Percentiles rank a stretch among this genome's conserved stretches.
Evolutionary conservation across 2,329 filamentous ascomycete species (phyloP).

Genomic region (Claviceps digitariae): DNA sequence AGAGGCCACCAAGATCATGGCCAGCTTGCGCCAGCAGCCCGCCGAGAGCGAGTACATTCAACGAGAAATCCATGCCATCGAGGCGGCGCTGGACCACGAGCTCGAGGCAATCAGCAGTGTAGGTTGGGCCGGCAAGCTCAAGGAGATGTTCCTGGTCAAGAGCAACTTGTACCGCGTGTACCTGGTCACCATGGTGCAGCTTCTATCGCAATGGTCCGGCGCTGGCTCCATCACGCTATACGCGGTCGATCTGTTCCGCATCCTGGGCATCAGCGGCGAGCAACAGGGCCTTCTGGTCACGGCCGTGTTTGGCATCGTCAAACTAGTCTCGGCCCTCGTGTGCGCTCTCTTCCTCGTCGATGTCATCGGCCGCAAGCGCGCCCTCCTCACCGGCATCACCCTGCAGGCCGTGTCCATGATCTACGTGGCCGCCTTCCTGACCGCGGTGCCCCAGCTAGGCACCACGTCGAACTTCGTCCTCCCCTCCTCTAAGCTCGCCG

Average conservation of each 20-base stretch:
- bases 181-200: slow-evolving; percentile 52
- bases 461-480: slow-evolving; percentile 34
- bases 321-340: slow-evolving; percentile 50
- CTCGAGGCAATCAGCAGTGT: slow-evolving; percentile 56
- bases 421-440: slow-evolving; percentile 49
- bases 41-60: slow-evolving; percentile 46
- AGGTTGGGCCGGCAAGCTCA: slow-evolving; percentile 49
- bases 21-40: slow-evolving; percentile 44
- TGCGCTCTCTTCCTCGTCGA: slow-evolving; percentile 72
- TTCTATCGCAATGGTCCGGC: slow-evolving; percentile 62
- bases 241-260: slow-evolving; percentile 56
- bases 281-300: slow-evolving; percentile 60
- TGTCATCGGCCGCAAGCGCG: slow-evolving; percentile 60
- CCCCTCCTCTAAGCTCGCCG: slow-evolving; percentile 32
- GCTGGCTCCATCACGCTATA: slow-evolving; percentile 66
- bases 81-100: slow-evolving; percentile 53
- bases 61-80: slow-evolving; percentile 50
- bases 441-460: slow-evolving; percentile 45
- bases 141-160: slow-evolving; percentile 53
- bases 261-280: slow-evolving; percentile 55
- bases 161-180: slow-evolving; percentile 63
- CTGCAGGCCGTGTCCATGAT: slow-evolving; percentile 48
- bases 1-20: slow-evolving; percentile 41
- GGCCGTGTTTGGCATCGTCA: slow-evolving; percentile 63
- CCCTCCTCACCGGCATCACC: slow-evolving; percentile 45